These are phyloP conservation scores for Fusarium sacchari DNA, from an alignment of 2,329 filamentous ascomycete species.

Conservation along the genomic window DNA sequence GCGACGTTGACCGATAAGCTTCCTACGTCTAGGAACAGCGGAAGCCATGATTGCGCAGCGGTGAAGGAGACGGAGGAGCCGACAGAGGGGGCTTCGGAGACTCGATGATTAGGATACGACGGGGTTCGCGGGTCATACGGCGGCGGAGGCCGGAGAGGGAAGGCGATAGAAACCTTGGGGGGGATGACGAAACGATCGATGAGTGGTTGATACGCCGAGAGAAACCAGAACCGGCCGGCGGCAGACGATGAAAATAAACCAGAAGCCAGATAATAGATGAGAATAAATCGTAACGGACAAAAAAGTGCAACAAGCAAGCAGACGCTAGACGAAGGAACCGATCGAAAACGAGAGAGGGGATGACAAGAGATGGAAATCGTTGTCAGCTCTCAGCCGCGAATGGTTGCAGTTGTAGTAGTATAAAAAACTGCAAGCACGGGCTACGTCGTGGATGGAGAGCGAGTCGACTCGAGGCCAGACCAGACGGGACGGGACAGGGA, in stretches of 20 bases:
- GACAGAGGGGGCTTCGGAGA: slow-evolving; percentile 46
- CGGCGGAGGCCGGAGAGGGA: slow-evolving; percentile 27
- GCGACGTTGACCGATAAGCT: slow-evolving; percentile 73
- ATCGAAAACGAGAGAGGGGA: slow-evolving; percentile 30
- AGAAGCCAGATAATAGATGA: slow-evolving; percentile 37
- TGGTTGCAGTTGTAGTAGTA: slow-evolving; percentile 26
- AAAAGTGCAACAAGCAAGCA: slow-evolving; percentile 37
- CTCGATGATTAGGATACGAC: slow-evolving; percentile 41
- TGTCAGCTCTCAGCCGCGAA: slow-evolving; percentile 40
- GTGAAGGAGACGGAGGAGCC: slow-evolving; percentile 43
- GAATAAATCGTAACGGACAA: slow-evolving; percentile 23
- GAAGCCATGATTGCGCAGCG: slow-evolving; percentile 47
- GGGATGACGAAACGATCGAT: slow-evolving; percentile 28
- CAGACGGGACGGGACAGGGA: slow-evolving; percentile 29
- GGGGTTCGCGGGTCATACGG: slow-evolving; percentile 45
- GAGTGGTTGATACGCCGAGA: slow-evolving; percentile 34
- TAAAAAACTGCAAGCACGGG: slow-evolving; percentile 31
- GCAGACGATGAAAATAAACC: slow-evolving; percentile 31
- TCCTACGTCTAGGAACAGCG: slow-evolving; percentile 66
- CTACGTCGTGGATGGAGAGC: slow-evolving; percentile 26
- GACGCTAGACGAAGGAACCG: slow-evolving; percentile 40
- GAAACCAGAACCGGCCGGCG: slow-evolving; percentile 43
- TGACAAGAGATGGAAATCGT: slow-evolving; percentile 30
- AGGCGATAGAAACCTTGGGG: slow-evolving; percentile 20
- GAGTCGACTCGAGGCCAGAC: slow-evolving; percentile 29